phyloP scores from a whole-genome alignment of 1,284 basidiomycete species.

The Wallemia ichthyophaga region DNA sequence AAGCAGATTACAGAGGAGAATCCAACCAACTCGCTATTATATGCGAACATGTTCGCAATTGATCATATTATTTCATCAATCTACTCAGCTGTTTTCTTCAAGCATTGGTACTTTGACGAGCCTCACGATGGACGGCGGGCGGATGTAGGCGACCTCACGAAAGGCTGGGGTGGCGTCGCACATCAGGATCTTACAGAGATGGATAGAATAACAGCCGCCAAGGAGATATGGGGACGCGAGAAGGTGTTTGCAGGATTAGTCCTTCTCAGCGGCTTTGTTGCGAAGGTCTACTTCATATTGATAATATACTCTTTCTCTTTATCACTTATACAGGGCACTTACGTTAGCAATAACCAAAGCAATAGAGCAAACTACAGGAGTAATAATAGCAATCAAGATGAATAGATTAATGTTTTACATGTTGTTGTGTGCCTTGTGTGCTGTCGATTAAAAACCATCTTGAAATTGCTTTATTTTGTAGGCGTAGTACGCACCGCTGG shows the following conservation, averaged over 20 bases:
- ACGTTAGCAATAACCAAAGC: neutral
- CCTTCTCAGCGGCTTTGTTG: constrained; percentile 50
- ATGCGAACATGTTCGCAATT: constrained; percentile 68
- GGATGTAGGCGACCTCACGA: constrained; percentile 17
- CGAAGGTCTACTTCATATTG: constrained; percentile 32
- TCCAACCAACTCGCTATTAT: constrained; percentile 48
- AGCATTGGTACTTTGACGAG: constrained; percentile 63
- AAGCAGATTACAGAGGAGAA: constrained; percentile 60
- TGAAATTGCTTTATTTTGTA: neutral
- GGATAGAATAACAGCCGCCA: constrained; percentile 36
- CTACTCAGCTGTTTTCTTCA: constrained; percentile 70
- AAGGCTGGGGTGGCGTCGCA: constrained; percentile 20
- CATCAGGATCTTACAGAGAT: constrained; percentile 26
- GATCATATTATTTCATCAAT: constrained; percentile 78
- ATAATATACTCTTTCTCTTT: neutral
- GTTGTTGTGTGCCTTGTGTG: neutral
- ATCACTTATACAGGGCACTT: neutral
- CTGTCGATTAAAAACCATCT: neutral
- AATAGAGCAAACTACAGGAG: neutral
- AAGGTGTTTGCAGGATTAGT: constrained; percentile 48
- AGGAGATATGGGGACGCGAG: constrained; percentile 63
- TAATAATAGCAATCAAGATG: neutral
- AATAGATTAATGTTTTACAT: neutral
- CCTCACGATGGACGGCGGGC: constrained; percentile 61
- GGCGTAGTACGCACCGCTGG: neutral